A percentile compares a stretch with the other conserved stretches of the same genome.
Evolutionary conservation across 2,329 filamentous ascomycete genomes (phyloP).

Genomic region (Cryoendolithus antarcticus): DNA sequence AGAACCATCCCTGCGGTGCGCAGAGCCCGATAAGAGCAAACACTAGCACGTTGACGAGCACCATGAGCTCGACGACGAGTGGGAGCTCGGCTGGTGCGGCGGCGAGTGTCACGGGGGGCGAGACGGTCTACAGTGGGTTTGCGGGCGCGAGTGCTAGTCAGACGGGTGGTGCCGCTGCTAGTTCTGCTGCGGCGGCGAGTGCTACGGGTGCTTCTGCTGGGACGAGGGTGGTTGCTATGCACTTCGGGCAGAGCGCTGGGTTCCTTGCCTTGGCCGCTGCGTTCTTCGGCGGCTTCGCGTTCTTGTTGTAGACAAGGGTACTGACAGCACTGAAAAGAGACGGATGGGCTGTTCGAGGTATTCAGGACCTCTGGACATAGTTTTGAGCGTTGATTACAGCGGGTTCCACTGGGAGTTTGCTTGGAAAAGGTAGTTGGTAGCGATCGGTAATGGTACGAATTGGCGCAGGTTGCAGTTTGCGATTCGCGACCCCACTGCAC

Average conservation of each 20-base stretch:
- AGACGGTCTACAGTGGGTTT: slow-evolving; percentile 33
- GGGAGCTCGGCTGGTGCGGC: slow-evolving; percentile 19
- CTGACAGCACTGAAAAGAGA: too few species aligned
- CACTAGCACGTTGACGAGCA: slow-evolving; percentile 36
- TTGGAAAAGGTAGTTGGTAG: too few species aligned
- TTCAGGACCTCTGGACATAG: too few species aligned
- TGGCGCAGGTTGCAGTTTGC: too few species aligned
- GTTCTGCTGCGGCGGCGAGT: slow-evolving; percentile 2
- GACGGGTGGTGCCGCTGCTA: slow-evolving; percentile 19
- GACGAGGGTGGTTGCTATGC: slow-evolving; percentile 30
- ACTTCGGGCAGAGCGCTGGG: slow-evolving; percentile 45
- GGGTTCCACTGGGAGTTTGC: too few species aligned
- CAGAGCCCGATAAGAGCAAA: slow-evolving; percentile 50
- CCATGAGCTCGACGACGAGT: slow-evolving; percentile 29
- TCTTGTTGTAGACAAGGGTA: slow-evolving; percentile 17
- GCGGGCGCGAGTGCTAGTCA: slow-evolving; percentile 21
- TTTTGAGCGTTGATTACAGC: too few species aligned
- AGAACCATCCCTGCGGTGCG: slow-evolving; percentile 63
- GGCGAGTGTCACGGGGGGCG: slow-evolving; percentile 20
- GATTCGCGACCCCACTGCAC: too few species aligned
- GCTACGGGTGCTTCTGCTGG: slow-evolving; percentile 11
- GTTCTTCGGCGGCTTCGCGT: slow-evolving; percentile 46
- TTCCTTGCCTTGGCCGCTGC: slow-evolving; percentile 41
- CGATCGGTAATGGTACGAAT: too few species aligned
- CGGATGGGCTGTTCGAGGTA: too few species aligned